Evolutionary conservation across 2,329 filamentous ascomycete genomes (phyloP).

Genomic region (Curvularia spicifera): DNA sequence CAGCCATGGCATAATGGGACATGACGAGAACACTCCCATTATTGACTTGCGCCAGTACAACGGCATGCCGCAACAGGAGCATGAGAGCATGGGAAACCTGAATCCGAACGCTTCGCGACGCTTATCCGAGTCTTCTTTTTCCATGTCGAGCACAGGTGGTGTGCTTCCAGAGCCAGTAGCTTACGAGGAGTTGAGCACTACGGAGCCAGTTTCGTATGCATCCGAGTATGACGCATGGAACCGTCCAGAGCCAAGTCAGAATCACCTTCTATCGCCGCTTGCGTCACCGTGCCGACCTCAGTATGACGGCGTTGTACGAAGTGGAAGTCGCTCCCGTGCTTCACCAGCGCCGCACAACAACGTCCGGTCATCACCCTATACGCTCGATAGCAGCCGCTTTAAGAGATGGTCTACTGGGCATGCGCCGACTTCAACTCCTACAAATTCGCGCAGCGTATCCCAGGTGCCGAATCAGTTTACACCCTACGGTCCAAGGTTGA

Average conservation of each 20-base stretch:
- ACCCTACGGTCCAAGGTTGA: conserved; percentile 64
- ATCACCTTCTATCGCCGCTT: conserved; percentile 71
- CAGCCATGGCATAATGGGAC: conserved; percentile 44
- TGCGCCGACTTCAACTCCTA: conserved; percentile 65
- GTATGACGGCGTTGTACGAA: conserved; percentile 54
- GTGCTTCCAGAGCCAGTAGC: conserved; percentile 70
- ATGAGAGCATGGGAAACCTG: conserved; percentile 38
- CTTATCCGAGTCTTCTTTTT: conserved; percentile 76
- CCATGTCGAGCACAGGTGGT: conserved; percentile 66
- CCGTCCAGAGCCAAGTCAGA: conserved; percentile 71
- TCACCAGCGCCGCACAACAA: conserved; percentile 74
- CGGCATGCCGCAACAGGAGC: conserved; percentile 42
- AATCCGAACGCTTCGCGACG: conserved; percentile 63
- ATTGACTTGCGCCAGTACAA: conserved; percentile 51
- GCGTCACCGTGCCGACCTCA: conserved; percentile 72
- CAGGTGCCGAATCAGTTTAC: conserved; percentile 67
- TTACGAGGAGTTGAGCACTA: conserved; percentile 74
- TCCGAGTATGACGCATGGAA: conserved; percentile 68
- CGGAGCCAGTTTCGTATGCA: conserved; percentile 69
- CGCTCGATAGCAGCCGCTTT: conserved; percentile 67
- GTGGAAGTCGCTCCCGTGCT: conserved; percentile 70
- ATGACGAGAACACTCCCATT: conserved; percentile 51
- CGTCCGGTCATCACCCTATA: conserved; percentile 73
- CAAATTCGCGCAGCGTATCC: conserved; percentile 61
- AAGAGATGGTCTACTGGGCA: conserved; percentile 79